Evolutionary conservation across 345 rosid species (phyloP).

Genomic region (Arabis hirsuta): DNA sequence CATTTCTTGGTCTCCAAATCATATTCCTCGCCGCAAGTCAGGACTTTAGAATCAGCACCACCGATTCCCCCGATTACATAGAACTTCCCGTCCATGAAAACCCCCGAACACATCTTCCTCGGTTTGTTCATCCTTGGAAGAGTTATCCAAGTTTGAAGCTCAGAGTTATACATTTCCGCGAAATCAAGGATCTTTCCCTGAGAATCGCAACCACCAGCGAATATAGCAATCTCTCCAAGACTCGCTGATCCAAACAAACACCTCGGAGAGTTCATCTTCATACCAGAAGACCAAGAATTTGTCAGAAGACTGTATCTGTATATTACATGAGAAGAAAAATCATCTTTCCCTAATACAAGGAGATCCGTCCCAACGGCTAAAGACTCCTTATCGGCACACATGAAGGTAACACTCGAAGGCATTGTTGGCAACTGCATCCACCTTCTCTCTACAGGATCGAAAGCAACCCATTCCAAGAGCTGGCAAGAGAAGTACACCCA

Average conservation of each 20-base stretch:
- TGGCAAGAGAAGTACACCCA: slow-evolving; percentile 94
- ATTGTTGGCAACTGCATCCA: slow-evolving; percentile 91
- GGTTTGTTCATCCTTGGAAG: slow-evolving; percentile 81
- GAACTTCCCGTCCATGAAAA: slow-evolving; percentile 88
- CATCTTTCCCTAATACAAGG: slow-evolving; percentile 85
- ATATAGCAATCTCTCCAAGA: slow-evolving; percentile 79
- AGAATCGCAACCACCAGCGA: slow-evolving; percentile 89
- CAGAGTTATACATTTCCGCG: slow-evolving; percentile 90
- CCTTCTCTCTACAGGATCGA: slow-evolving; percentile 67
- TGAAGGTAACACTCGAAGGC: slow-evolving; percentile 72
- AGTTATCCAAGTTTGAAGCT: slow-evolving; percentile 64
- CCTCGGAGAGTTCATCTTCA: slow-evolving; percentile 79
- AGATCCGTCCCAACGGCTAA: slow-evolving; percentile 94
- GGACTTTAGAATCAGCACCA: slow-evolving; percentile 53
- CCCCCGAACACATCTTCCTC: slow-evolving; percentile 93
- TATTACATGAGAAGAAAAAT: slow-evolving; percentile 64
- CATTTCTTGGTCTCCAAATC: slow-evolving; percentile 71
- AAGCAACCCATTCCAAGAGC: slow-evolving; percentile 89
- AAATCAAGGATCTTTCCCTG: slow-evolving; percentile 62
- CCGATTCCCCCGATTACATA: slow-evolving; percentile 90
- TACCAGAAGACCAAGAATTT: slow-evolving; percentile 82
- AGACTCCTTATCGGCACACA: slow-evolving; percentile 82
- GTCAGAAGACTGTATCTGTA: slow-evolving; percentile 82
- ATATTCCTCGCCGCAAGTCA: slow-evolving; percentile 84
- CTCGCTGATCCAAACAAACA: slow-evolving; percentile 97